Conservation (phyloP, 495 filamentous ascomycete species). For the Aspergillus affinis region DNA sequence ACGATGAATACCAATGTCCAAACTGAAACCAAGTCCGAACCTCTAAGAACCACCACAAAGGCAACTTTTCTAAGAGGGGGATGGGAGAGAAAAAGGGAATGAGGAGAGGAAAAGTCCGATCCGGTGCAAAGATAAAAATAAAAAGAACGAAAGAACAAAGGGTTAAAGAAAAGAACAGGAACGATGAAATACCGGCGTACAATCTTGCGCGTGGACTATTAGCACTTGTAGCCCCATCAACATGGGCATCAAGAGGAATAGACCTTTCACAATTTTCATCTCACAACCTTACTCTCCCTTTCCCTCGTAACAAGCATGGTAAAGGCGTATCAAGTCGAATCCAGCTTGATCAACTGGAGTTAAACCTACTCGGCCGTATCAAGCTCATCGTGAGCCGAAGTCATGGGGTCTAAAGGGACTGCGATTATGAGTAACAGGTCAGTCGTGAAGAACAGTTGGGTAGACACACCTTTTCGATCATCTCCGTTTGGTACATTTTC, state of each 20-base stretch:
- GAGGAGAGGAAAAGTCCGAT: not conserved
- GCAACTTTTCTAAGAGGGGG: not conserved
- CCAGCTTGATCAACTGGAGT: conserved; percentile 17
- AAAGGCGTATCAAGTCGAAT: not conserved
- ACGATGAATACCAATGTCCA: conserved; percentile 28
- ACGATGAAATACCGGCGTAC: conserved; percentile 6
- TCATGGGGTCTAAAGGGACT: conserved; percentile 68
- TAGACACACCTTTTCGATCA: conserved; percentile 79
- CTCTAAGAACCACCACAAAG: not conserved
- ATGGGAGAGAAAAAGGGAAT: not conserved
- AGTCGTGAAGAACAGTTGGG: not conserved
- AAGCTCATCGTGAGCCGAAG: conserved; percentile 89
- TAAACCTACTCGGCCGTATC: conserved; percentile 85
- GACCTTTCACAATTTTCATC: not conserved
- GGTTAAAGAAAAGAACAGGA: conserved; percentile 4
- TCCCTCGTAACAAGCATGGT: not conserved
- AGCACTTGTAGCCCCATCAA: conserved; percentile 3
- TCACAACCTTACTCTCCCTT: not conserved
- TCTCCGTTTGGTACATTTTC: conserved; percentile 54
- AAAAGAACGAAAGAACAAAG: conserved; percentile 6
- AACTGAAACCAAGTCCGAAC: conserved; percentile 11
- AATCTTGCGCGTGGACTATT: conserved; percentile 4
- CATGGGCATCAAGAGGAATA: conserved; percentile 1
- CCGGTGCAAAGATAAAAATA: not conserved
- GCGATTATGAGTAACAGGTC: conserved; percentile 6